Percentiles rank a stretch among this genome's conserved stretches.
These are phyloP conservation scores for Hemileccinum rubropunctum DNA, from an alignment of 768 basidiomycete genomes.

Conservation along the genomic window DNA sequence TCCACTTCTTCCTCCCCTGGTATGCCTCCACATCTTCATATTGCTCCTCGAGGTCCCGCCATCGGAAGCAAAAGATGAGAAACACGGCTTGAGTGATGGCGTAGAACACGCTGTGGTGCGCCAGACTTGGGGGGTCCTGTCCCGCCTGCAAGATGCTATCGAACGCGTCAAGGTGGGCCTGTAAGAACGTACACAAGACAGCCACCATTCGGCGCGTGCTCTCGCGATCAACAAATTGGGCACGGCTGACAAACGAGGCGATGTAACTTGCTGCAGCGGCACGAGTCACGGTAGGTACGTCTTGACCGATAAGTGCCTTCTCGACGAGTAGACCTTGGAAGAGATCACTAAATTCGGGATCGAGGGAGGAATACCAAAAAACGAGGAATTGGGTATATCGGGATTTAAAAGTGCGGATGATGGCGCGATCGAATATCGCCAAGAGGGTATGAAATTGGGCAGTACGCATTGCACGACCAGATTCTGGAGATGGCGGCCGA, in stretches of 20 bases:
- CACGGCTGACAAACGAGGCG: conserved; percentile 87
- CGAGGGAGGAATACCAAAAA: conserved; percentile 93
- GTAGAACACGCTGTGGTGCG: conserved; percentile 78
- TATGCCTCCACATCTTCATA: conserved; percentile 56
- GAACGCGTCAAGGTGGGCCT: conserved; percentile 70
- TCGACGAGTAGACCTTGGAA: conserved; percentile 96
- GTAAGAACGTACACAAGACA: conserved; percentile 86
- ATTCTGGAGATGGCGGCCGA: conserved; percentile 30
- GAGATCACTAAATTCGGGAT: conserved; percentile 84
- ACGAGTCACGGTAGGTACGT: conserved; percentile 71
- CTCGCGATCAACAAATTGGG: conserved; percentile 76
- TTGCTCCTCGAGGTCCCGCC: conserved; percentile 78
- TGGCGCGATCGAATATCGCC: conserved; percentile 89
- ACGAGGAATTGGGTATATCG: conserved; percentile 96
- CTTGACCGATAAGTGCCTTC: conserved; percentile 68
- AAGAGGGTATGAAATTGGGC: conserved; percentile 85
- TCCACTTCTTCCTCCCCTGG: conserved; percentile 68
- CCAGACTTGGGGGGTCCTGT: conserved; percentile 28
- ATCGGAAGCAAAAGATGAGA: conserved; percentile 96
- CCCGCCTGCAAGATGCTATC: conserved; percentile 48
- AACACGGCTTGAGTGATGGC: conserved; percentile 91
- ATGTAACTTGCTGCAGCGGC: conserved; percentile 94
- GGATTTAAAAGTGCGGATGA: conserved; percentile 94
- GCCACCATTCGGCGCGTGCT: conserved; percentile 69
- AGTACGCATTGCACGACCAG: conserved; percentile 41